phyloP scores from a whole-genome alignment of 305 asterid species.

The Fraxinus nigra region DNA sequence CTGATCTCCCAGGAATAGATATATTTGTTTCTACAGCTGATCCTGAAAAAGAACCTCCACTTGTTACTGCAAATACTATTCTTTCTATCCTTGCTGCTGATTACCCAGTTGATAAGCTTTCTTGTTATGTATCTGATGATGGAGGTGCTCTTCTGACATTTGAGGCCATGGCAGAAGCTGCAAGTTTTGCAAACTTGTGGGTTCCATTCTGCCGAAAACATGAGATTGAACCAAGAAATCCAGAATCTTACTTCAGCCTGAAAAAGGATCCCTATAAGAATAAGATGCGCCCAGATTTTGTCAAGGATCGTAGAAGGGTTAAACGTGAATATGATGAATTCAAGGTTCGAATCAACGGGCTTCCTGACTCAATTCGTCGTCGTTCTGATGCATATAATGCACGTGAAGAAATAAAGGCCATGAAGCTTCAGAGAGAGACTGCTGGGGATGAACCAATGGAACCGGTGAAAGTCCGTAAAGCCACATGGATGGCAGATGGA shows the following conservation, averaged over 20 bases:
- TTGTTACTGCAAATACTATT: constrained; percentile 30
- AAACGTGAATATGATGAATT: constrained; percentile 96
- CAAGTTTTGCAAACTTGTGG: constrained; percentile 30
- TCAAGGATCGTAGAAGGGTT: constrained; percentile 83
- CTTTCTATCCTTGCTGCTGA: constrained; percentile 31
- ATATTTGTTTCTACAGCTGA: constrained; percentile 32
- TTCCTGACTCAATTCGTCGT: constrained; percentile 91
- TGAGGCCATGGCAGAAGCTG: constrained; percentile 36
- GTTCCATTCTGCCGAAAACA: constrained; percentile 33
- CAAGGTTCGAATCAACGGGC: constrained; percentile 87
- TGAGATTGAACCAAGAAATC: constrained; percentile 30
- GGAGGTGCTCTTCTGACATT: constrained; percentile 33
- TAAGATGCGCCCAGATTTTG: constrained; percentile 29
- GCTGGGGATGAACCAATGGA: constrained; percentile 67
- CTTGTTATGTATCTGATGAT: constrained; percentile 32
- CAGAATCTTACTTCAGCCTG: constrained; percentile 30
- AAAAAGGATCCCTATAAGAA: constrained; percentile 28
- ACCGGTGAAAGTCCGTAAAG: constrained; percentile 72
- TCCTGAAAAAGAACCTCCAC: constrained; percentile 35
- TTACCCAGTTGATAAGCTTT: constrained; percentile 31
- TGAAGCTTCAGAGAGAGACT: constrained; percentile 74
- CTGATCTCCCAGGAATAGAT: constrained; percentile 32
- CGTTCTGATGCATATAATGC: constrained; percentile 96
- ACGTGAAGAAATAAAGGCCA: constrained; percentile 84
- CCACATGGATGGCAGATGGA: constrained; percentile 99